These are phyloP conservation scores for Azolla pinnata DNA, from an alignment of 75 land plant species.

Conservation along the genomic window DNA sequence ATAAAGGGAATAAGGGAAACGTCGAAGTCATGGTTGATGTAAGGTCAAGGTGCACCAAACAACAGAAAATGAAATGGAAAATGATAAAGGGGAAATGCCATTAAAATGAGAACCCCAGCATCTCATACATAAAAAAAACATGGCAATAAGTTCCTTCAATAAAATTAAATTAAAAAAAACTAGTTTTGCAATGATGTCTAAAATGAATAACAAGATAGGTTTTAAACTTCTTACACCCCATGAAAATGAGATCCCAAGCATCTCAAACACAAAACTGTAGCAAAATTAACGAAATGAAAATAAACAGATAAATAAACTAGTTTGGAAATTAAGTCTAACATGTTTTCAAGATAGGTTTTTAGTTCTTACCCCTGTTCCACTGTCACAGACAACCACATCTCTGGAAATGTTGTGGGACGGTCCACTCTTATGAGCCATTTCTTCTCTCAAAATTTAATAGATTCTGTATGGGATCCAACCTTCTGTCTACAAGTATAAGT, in stretches of 20 bases:
- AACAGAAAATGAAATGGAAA: background rate
- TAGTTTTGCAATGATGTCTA: background rate
- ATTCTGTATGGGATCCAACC: no score
- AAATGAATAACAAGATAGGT: background rate
- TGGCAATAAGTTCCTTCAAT: no score
- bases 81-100: background rate
- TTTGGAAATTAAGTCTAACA: background rate
- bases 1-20: background rate
- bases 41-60: background rate
- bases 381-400: constrained; percentile 91
- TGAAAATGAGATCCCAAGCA: background rate
- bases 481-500: no score
- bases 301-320: background rate
- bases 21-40: background rate
- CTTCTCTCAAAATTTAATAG: no score
- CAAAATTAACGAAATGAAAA: background rate
- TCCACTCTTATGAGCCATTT: background rate
- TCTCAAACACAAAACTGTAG: background rate
- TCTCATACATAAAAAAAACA: background rate
- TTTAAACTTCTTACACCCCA: background rate
- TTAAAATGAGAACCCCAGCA: background rate
- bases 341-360: background rate
- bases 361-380: constrained; percentile 79
- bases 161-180: background rate
- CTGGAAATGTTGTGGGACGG: constrained; percentile 5